Evolutionary conservation across 495 filamentous ascomycete genomes (phyloP).

Genomic region (Schizothecium vesticola): DNA sequence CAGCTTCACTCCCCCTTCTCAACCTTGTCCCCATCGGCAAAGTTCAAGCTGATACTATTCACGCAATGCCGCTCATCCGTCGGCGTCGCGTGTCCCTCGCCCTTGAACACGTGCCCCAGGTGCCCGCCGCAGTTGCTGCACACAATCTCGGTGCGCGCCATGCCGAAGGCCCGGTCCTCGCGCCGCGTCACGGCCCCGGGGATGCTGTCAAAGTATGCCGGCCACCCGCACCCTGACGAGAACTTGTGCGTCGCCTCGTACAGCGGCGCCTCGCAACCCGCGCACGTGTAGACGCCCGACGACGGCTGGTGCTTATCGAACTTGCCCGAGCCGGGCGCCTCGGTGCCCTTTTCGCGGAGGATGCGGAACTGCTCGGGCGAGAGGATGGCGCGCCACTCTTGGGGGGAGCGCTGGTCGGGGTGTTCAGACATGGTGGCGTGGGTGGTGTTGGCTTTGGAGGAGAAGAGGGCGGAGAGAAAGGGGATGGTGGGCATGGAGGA

Average conservation of each 20-base stretch:
- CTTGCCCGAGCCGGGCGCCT: constrained; percentile 68
- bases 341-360: constrained; percentile 86
- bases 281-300: constrained; percentile 75
- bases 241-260: constrained; percentile 92
- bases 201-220: constrained; percentile 90
- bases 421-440: constrained; percentile 54
- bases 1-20: constrained; percentile 37
- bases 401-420: constrained; percentile 70
- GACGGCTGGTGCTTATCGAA: constrained; percentile 81
- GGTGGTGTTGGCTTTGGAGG: constrained; percentile 42
- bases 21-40: constrained; percentile 54
- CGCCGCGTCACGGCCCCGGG: constrained; percentile 82
- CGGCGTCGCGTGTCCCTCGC: constrained; percentile 82
- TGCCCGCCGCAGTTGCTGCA: constrained; percentile 93
- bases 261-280: constrained; percentile 77
- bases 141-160: constrained; percentile 86
- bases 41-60: constrained; percentile 87
- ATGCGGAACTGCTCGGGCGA: constrained; percentile 87
- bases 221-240: constrained; percentile 94
- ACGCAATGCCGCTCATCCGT: constrained; percentile 97
- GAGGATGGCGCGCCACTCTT: constrained; percentile 85
- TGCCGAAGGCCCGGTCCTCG: constrained; percentile 70
- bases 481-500: constrained; percentile 65
- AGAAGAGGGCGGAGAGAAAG: constrained; percentile 74
- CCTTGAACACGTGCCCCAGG: constrained; percentile 95